phyloP scores from a whole-genome alignment of 75 land plant species.

The Adiantum capillusveneris region DNA sequence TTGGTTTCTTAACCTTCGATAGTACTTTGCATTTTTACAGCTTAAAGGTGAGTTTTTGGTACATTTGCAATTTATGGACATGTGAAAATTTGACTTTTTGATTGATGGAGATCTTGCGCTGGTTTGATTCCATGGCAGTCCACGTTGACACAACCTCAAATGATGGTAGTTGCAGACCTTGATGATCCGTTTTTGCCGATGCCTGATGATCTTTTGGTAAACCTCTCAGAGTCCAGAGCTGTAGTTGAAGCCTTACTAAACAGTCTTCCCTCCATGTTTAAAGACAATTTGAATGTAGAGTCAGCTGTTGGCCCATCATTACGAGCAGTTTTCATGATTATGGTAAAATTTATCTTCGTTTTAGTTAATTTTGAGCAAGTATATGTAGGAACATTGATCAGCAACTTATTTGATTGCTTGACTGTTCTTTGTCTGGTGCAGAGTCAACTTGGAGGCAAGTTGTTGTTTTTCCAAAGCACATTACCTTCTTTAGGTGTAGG shows the following conservation, averaged over 20 bases:
- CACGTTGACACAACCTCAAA: constrained; percentile 93
- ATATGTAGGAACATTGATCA: too few relatives aligned
- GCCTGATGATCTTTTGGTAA: constrained; percentile 97
- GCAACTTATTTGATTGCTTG: too few relatives aligned
- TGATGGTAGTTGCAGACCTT: constrained; percentile 96
- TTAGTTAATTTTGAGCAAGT: too few relatives aligned
- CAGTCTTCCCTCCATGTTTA: constrained; percentile 92
- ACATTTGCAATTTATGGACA: neutral
- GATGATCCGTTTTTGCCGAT: constrained; percentile 94
- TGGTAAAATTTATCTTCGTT: too few relatives aligned
- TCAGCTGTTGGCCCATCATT: constrained; percentile 97
- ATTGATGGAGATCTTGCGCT: too few relatives aligned
- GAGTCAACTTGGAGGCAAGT: constrained; percentile 96
- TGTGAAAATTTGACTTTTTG: neutral
- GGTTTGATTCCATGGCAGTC: constrained; percentile 48
- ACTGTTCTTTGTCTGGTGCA: constrained; percentile 15
- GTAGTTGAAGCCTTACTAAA: constrained; percentile 91
- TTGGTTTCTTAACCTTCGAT: constrained; percentile 92
- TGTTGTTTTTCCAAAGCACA: constrained; percentile 81
- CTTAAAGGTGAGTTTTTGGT: constrained; percentile 67
- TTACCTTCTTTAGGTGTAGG: constrained; percentile 95
- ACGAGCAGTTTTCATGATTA: constrained; percentile 77
- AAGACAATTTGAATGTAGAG: constrained; percentile 65
- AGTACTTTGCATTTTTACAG: constrained; percentile 93
- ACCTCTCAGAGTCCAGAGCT: constrained; percentile 79